Base-by-base conservation (phyloP, 2,329 filamentous ascomycete species). In the Calonectria multiphialidica region DNA sequence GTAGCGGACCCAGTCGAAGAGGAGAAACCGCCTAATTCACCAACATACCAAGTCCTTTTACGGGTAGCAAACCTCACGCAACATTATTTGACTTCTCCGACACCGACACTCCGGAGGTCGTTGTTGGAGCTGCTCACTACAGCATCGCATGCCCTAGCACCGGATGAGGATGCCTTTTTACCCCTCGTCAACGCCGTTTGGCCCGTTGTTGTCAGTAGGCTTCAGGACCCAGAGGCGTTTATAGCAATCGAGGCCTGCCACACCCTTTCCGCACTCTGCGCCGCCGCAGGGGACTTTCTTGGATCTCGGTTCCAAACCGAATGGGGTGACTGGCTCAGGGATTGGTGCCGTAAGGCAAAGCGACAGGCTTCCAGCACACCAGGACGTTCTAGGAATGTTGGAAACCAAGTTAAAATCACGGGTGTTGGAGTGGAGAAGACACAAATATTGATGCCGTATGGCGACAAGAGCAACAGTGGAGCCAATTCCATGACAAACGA, bases 141-240 rank as follows among this genome's bases (percentile, higher is more conserved):
- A 0, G 93, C 95, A 3, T 90, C 93, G 5, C 90, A 93, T 1
- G 89, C 94, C 1, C 89, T 99, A 3, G 90, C 93, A 0, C 88
- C 87, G 4, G 92, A 98, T 76, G 94, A 98, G 80, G 92, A 96
- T 73, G 91, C 92, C 0, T 98, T 98, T 81, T 85, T 99, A 2
- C 97, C 97, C 0, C 88, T 98, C 0, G 92, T 98, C 77, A 97
- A 98, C 82, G 93, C 93, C 3, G 87, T 98, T 9, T 99, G 96
- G 96, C 95, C 96, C 0, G 93, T 97, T 8, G 86, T 98, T 6
- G 85, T 93, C 2, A 87, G 88, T n/a, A 88, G 92, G 28, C 86
- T 95, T 7, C 90, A 91, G 75, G 94, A 95, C 74, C 75, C 84
- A 5, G 92, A 95, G 81, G 85, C 90, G 0, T 93, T 92, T 79